These are phyloP conservation scores for Ganoderma leucocontextum DNA, from an alignment of 1,284 basidiomycete species.

Conservation along the genomic window DNA sequence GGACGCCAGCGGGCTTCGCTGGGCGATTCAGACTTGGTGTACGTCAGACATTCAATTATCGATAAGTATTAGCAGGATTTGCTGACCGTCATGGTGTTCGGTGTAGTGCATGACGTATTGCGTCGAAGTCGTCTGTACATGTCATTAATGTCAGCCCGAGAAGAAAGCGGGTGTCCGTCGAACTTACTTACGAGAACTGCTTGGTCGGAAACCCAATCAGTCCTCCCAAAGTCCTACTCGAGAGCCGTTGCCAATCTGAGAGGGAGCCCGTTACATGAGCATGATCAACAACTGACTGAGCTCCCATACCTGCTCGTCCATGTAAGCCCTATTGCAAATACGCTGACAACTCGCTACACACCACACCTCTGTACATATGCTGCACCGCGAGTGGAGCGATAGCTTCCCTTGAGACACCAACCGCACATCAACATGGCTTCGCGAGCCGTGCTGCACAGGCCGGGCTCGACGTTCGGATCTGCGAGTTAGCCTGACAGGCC, in stretches of 20 bases:
- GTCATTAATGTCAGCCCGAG: not conserved
- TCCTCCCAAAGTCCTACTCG: not conserved
- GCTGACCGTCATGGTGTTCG: not conserved
- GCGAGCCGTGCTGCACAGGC: not conserved
- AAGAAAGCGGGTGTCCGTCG: not conserved
- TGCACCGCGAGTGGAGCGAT: not conserved
- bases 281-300: not conserved
- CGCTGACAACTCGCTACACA: not conserved
- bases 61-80: not conserved
- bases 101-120: not conserved
- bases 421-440: not conserved
- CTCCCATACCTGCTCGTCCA: not conserved
- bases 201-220: not conserved
- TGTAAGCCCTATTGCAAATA: not conserved
- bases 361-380: not conserved
- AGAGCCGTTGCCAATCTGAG: not conserved
- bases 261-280: not conserved
- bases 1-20: not conserved
- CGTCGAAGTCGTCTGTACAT: not conserved
- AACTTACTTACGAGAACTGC: not conserved
- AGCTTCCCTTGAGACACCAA: not conserved
- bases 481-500: not conserved
- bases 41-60: not conserved
- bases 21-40: not conserved
- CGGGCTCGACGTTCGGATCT: conserved; percentile 1